Conservation (phyloP, 176 grass and related monocot species). For the Triticum timopheevii region DNA sequence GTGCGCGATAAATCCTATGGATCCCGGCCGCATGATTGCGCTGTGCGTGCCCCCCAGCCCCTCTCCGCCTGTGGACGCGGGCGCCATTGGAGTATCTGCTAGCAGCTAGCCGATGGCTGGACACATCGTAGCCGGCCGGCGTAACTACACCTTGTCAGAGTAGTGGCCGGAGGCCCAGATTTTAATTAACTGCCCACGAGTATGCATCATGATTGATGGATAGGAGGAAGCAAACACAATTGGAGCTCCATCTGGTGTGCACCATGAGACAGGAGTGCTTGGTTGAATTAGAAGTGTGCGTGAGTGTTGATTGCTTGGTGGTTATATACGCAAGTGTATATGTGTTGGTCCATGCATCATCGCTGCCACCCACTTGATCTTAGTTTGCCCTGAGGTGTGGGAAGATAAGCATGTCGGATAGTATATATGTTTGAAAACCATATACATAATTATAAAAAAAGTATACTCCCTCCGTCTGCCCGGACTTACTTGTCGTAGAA, state of each 20-base stretch:
- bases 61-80: background rate
- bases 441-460: too few relatives aligned
- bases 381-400: too few relatives aligned
- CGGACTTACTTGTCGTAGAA: too few relatives aligned
- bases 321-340: too few relatives aligned
- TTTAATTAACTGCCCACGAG: background rate
- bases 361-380: too few relatives aligned
- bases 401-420: too few relatives aligned
- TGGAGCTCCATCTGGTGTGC: too few relatives aligned
- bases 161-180: background rate
- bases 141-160: background rate
- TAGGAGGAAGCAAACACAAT: background rate
- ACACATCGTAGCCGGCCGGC: background rate
- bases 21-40: background rate
- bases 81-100: background rate
- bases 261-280: too few relatives aligned
- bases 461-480: too few relatives aligned
- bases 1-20: background rate
- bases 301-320: background rate
- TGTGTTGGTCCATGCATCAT: too few relatives aligned
- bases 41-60: background rate
- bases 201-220: background rate
- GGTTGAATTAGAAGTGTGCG: background rate
- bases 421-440: too few relatives aligned
- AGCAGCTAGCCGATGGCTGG: background rate